Percentiles rank a stretch among this genome's conserved stretches.
These are phyloP conservation scores for Diaporthe sp. DNA, from an alignment of 2,329 filamentous ascomycete genomes.

Conservation along the genomic window DNA sequence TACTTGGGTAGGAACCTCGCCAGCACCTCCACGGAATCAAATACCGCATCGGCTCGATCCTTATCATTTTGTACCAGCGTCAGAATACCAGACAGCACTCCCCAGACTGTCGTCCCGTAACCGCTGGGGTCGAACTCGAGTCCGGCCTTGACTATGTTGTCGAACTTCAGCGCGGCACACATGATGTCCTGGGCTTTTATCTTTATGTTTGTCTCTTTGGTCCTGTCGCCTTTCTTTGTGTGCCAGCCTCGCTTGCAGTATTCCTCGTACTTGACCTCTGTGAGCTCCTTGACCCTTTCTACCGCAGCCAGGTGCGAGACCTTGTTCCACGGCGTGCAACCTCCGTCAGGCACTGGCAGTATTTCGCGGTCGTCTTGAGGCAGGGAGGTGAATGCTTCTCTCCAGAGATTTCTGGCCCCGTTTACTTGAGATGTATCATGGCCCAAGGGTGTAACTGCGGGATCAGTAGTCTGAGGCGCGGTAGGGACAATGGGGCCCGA, in stretches of 20 bases:
- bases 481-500: too few species aligned
- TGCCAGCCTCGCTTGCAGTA: not conserved
- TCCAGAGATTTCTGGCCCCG: too few species aligned
- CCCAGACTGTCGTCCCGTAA: not conserved
- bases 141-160: not conserved
- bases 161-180: not conserved
- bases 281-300: not conserved
- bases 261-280: not conserved
- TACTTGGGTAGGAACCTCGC: too few species aligned
- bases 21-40: too few species aligned
- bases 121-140: not conserved
- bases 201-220: not conserved
- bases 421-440: too few species aligned
- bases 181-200: not conserved
- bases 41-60: too few species aligned
- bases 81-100: too few species aligned
- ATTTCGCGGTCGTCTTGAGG: not conserved
- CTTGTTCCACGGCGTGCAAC: not conserved
- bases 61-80: too few species aligned
- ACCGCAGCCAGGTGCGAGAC: not conserved
- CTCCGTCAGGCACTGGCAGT: not conserved
- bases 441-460: fast-evolving
- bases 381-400: too few species aligned
- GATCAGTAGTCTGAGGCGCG: not conserved
- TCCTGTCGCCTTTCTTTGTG: not conserved